These are phyloP conservation scores for Austroboletus niveus DNA, from an alignment of 1,284 basidiomycete species.

Conservation along the genomic window DNA sequence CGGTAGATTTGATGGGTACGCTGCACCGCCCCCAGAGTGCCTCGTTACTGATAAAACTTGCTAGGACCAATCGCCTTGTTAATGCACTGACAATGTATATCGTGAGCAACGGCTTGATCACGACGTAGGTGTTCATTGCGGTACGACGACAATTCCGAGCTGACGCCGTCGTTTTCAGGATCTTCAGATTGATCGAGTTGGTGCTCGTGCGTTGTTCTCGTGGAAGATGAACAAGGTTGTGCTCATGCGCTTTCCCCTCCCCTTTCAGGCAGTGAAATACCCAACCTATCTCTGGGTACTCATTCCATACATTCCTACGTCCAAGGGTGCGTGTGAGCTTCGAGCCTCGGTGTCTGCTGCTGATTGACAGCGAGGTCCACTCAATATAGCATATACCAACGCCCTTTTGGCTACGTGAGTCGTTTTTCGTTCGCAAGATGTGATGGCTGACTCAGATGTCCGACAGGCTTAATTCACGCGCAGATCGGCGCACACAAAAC, in stretches of 20 bases:
- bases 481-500: neutral
- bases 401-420: neutral
- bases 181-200: neutral
- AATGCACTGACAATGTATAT: slow-evolving; percentile 1
- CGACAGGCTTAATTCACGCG: neutral
- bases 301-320: slow-evolving; percentile 1
- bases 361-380: neutral
- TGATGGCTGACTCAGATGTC: too few relatives aligned
- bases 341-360: neutral
- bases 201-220: neutral
- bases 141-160: neutral
- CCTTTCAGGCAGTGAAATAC: neutral
- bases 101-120: neutral
- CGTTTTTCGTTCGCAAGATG: neutral
- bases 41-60: neutral
- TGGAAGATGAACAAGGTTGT: neutral
- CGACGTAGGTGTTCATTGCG: neutral
- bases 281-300: neutral
- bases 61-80: neutral
- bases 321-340: neutral
- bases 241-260: too few relatives aligned
- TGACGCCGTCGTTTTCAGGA: neutral
- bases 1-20: neutral
- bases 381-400: neutral
- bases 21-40: too few relatives aligned